These are phyloP conservation scores for Tetradesmus lagerheimii DNA, from an alignment of 139 green algal genomes.

Conservation along the genomic window DNA sequence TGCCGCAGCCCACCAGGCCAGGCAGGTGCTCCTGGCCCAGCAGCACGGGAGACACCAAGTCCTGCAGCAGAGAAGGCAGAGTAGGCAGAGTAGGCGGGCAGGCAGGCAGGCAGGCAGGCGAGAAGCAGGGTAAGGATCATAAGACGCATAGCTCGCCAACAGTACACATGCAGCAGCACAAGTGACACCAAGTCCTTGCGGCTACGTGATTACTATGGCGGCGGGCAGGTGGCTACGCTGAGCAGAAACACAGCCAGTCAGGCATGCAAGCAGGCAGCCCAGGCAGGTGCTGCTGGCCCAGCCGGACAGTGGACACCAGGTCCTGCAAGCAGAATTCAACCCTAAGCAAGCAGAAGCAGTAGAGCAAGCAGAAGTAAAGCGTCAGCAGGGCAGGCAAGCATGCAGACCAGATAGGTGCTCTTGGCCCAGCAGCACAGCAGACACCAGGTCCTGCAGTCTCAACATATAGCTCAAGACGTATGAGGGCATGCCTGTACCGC, in stretches of 20 bases:
- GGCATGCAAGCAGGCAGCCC: too few relatives aligned
- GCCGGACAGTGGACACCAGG: conserved; percentile 67
- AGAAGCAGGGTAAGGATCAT: background rate
- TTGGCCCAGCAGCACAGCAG: conserved; percentile 68
- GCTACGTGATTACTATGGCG: too few relatives aligned
- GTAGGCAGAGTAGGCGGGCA: too few relatives aligned
- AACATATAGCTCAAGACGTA: background rate
- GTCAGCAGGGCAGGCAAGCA: too few relatives aligned
- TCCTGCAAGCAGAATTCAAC: conserved; percentile 52
- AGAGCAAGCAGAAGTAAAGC: too few relatives aligned
- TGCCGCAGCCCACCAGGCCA: conserved; percentile 31
- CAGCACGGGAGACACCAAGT: conserved; percentile 73
- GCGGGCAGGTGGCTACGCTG: too few relatives aligned
- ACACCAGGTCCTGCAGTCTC: conserved; percentile 62
- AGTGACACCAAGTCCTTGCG: conserved; percentile 74
- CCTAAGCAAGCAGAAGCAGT: background rate
- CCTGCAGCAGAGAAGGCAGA: conserved; percentile 52
- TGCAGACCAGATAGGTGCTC: conserved; percentile 73
- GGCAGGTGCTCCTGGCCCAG: conserved; percentile 76
- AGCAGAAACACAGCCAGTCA: too few relatives aligned
- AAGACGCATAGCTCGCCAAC: background rate
- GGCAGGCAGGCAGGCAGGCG: too few relatives aligned
- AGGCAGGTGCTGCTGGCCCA: conserved; percentile 72
- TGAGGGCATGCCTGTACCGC: background rate
- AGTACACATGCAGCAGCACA: conserved; percentile 44